Base-by-base conservation (phyloP, 2,329 filamentous ascomycete genomes). In the Aspergillus ochraceus region DNA sequence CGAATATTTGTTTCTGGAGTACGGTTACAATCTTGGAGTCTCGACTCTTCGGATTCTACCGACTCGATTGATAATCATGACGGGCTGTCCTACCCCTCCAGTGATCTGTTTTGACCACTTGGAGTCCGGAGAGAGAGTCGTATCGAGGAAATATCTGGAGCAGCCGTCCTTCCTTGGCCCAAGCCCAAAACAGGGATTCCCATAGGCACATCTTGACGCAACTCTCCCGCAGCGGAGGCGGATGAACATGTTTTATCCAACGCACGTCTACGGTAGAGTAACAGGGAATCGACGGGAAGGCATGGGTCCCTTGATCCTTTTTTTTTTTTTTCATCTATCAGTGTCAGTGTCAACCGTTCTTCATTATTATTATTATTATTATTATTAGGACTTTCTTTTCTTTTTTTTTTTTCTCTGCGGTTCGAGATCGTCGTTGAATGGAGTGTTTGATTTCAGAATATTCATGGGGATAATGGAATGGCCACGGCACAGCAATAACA, bases 221-320 rank as follows among this genome's bases (percentile, higher is more conserved):
- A 60, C 53, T 60, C 58, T 60, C 53, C 58, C 53, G 58, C 49
- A 26, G 45, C 22, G 42, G 29, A 52, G 32, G 42, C 53, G 39
- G 36, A 54, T 49, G 53, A 53, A 54, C 58, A 59, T 54, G 56
- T 53, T 51, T 51, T 54, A 54, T 58, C 50, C 47, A 51, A 59
- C 55, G 32, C 51, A 58, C 47, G 47, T 54, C 50, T 22, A 29
- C 26, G 26, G 26, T 29, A 60, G 54, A 58, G 36, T 36, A 63
- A 30, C 66, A 67, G 62, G 66, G 66, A 66, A 67, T 64, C 65
- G 54, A 55, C 63, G 66, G 65, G 65, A 65, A 63, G 62, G 46
- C 65, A 55, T 58, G 65, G 65, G 60, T 62, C 50, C 57, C 60
- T 55, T 56, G 54, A 45, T 46, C 29, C 49, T 54, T 42, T 42